Base-by-base conservation (phyloP, 2,329 filamentous ascomycete species). In the Raffaelea arxii region DNA sequence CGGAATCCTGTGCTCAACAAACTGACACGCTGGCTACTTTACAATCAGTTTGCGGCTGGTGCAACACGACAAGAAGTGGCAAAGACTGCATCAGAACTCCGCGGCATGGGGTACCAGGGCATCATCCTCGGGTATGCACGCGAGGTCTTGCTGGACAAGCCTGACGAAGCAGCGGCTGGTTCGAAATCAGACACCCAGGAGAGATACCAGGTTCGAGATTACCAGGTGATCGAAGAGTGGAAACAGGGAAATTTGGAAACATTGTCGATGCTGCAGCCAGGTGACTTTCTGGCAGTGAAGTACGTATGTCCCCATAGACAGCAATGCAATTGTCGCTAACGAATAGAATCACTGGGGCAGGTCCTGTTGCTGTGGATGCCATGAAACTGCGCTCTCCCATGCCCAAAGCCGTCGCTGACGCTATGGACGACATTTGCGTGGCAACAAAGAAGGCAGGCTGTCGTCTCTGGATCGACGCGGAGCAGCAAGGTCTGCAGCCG, bases 1-100 rank as follows among this genome's bases (percentile, higher is more conserved):
- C 71, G 67, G 46, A 94, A 94, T 59, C 79, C 78, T 0, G 41
- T 91, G 2, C 71, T 94, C 12, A 75, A 79, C 39, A 76, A 71
- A 50, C 61, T 89, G 41, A 70, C 94, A 43, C 87, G 87, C 61
- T 77, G 80, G 59, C 92, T 86, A 0, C 88, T 94, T 57, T 94
- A 94, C 62, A 79, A 80, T 25, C 89, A 95, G 56, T 95, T 94
- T 65, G 95, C 90, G 62, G 86, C 86, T 0, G 90, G 89, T 22
- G 84, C 88, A 64, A 83, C 77, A 44, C 70, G 74, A 0, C 56
- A 62, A 2, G 85, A 94, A 63, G 83, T 94, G 3, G 68, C 71
- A 36, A 64, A 61, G 25, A 88, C 83, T 1, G 76, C 86, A 32
- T 59, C 71, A 1, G 69, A 72, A 2, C 69, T 94, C 12, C 85